These are phyloP conservation scores for Guadua angustifolia DNA, from an alignment of 176 grass and related monocot species.

Conservation along the genomic window DNA sequence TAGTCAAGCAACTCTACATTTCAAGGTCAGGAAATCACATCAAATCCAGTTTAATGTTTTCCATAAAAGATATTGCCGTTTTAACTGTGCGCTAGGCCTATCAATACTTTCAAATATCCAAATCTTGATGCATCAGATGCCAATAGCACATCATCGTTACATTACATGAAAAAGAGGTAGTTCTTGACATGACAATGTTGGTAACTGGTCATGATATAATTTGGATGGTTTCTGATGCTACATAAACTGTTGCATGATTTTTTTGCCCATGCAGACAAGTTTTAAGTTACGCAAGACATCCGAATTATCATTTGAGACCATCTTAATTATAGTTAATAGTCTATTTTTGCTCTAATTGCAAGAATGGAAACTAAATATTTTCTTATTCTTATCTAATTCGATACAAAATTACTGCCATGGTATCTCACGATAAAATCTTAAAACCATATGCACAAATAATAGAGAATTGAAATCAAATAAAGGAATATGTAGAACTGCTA, in stretches of 20 bases:
- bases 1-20: background rate
- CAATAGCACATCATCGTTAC: background rate
- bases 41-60: background rate
- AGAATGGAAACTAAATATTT: background rate
- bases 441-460: background rate
- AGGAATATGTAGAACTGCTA: background rate
- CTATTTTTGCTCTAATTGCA: background rate
- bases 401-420: background rate
- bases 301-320: conserved; percentile 7
- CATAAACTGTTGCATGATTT: background rate
- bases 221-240: background rate
- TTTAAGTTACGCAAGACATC: background rate
- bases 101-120: background rate
- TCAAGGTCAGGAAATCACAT: background rate
- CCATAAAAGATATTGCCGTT: background rate
- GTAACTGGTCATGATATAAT: background rate
- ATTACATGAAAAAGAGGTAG: background rate
- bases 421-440: conserved; percentile 3
- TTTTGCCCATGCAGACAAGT: background rate
- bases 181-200: background rate
- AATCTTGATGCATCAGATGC: conserved; percentile 14
- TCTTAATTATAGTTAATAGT: background rate
- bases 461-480: conserved; percentile 4
- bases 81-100: background rate
- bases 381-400: background rate